Base-by-base conservation (phyloP, 192 early-diverging fungal genomes). In the Phlyctochytrium bullatum region DNA sequence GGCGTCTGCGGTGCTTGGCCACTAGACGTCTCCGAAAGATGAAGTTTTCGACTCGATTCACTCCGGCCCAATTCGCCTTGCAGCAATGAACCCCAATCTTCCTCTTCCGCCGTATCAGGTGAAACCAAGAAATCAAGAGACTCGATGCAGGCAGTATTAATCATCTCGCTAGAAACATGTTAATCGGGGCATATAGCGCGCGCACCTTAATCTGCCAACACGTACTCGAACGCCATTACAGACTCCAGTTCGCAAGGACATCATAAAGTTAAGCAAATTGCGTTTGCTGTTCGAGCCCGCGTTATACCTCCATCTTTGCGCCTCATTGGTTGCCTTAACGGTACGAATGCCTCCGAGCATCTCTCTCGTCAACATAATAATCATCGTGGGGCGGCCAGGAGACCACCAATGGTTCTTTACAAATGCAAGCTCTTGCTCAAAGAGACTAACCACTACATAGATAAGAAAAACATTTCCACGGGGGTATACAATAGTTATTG, bases 261-360 rank as follows among this genome's bases (percentile, higher is more conserved):
- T 94, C 79, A 94, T 90, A 71, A 92, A 92, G 70, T 92, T 91
- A 28, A 94, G 69, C 6, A 94, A 77, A 59, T 91, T 92, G 50
- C 83, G 74, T 23, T 78, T 75, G 67, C 82, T 79, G 59, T 65
- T 64, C 23, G 3, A 3, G 14, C 75, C 16, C 23, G 73, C 59
- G 34, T 71, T 68, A 63, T 70, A 66, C 3, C 77, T 61, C 72
- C 77, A 78, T 27, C 69, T 20, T 52, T 76, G 71, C 10, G 69
- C 67, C 16, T 66, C 63, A 0, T 40, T 33, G 3, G n/a, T 23
- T 2, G 74, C 61, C 1, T 72, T 65, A 16, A 73, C 65, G 16
- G 33, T 32, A 3, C 71, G 57, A 4, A 90, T 61, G 29, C 79
- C 83, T 27, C 88, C 88, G n/a, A 93, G 57, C 92, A 94, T 94